Conservation (phyloP, 352 stramenopile species). For the Globisporangium irregulare region DNA sequence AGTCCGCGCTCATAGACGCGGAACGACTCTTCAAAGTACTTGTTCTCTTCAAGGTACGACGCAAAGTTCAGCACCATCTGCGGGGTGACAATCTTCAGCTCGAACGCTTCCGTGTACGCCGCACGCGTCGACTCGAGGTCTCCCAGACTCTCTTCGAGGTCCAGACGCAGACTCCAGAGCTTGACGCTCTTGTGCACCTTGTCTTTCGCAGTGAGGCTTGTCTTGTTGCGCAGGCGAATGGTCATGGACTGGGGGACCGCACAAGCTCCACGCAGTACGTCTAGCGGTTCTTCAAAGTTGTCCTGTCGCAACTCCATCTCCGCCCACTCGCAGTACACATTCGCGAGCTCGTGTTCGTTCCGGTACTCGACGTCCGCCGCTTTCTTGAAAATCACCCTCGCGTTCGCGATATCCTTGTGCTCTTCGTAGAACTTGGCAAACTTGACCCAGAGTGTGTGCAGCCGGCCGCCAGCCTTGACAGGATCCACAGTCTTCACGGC, state of each 20-base stretch:
- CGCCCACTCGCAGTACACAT: slow-evolving; percentile 93
- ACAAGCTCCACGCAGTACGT: slow-evolving; percentile 84
- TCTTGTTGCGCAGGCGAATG: slow-evolving; percentile 51
- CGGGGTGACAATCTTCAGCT: slow-evolving; percentile 96
- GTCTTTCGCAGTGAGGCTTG: slow-evolving; percentile 50
- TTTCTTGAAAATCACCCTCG: slow-evolving; percentile 91
- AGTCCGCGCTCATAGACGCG: slow-evolving; percentile 91
- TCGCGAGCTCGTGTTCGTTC: slow-evolving; percentile 91
- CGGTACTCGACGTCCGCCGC: slow-evolving; percentile 76
- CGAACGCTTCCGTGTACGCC: slow-evolving; percentile 94
- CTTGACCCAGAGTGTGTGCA: slow-evolving; percentile 92
- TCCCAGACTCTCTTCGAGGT: slow-evolving; percentile 98
- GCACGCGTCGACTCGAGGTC: slow-evolving; percentile 93
- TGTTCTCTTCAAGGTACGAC: slow-evolving; percentile 94
- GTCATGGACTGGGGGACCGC: slow-evolving; percentile 44
- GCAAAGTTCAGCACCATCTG: slow-evolving; percentile 98
- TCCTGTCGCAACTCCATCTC: slow-evolving; percentile 97
- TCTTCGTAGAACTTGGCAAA: slow-evolving; percentile 96
- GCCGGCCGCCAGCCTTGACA: slow-evolving; percentile 74
- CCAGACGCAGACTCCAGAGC: slow-evolving; percentile 96
- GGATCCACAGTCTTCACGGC: slow-evolving; percentile 93
- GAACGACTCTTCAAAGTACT: slow-evolving; percentile 97
- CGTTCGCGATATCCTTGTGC: slow-evolving; percentile 89
- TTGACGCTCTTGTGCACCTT: slow-evolving; percentile 91
- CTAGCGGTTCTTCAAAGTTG: slow-evolving; percentile 93